phyloP scores from a whole-genome alignment of 768 basidiomycete genomes.

The Sutorius australiensis region DNA sequence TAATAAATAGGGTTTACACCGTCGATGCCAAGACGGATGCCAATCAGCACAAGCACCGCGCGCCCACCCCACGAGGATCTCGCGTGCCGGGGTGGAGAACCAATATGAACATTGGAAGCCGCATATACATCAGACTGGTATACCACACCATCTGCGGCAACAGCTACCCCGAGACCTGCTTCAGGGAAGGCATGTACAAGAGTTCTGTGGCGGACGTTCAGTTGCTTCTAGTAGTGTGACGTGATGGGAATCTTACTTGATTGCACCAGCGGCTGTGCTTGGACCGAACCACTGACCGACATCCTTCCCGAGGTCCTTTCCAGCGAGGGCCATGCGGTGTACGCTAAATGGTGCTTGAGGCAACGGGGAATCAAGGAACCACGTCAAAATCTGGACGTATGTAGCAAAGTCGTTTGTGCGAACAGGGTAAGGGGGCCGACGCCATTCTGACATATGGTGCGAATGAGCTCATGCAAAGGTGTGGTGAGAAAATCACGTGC shows the following conservation, averaged over 20 bases:
- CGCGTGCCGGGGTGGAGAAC: conserved; percentile 31
- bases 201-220: conserved; percentile 42
- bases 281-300: conserved; percentile 99
- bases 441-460: conserved; percentile 61
- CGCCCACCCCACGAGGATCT: conserved; percentile 66
- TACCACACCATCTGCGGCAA: conserved; percentile 78
- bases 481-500: conserved; percentile 12
- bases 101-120: conserved; percentile 49
- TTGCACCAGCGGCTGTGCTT: conserved; percentile 93
- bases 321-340: conserved; percentile 92
- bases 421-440: conserved; percentile 61
- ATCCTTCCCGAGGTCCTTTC: conserved; percentile 91
- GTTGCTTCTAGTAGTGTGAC: not conserved
- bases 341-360: conserved; percentile 88
- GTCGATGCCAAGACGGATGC: conserved; percentile 83
- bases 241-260: conserved; percentile 55
- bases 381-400: conserved; percentile 88
- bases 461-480: conserved; percentile 8
- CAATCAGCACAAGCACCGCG: conserved; percentile 83
- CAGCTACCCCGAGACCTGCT: conserved; percentile 73
- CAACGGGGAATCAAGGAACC: conserved; percentile 91
- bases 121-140: conserved; percentile 84
- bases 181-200: conserved; percentile 78
- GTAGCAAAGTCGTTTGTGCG: conserved; percentile 68
- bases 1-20: conserved; percentile 96